Evolutionary conservation across 106 monocot species (phyloP).

Genomic region (Amphibolis antarctica): DNA sequence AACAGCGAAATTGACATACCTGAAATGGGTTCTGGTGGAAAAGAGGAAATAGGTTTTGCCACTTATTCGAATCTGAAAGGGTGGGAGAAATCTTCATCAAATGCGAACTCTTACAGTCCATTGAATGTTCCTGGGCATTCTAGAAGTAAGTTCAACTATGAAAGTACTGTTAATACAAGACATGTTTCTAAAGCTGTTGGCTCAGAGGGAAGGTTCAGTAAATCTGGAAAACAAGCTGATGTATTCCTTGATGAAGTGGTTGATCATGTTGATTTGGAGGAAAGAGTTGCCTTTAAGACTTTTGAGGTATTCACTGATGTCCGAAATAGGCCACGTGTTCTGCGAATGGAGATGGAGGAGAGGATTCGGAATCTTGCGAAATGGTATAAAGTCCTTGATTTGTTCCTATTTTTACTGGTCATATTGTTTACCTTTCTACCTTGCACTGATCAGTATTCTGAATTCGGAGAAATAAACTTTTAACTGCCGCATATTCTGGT

Average conservation of each 20-base stretch:
- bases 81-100: not conserved
- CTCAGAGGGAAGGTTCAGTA: constrained; percentile 6
- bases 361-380: constrained; percentile 76
- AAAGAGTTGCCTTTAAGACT: constrained; percentile 80
- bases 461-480: not conserved
- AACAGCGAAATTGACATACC: not conserved
- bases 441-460: not conserved
- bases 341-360: constrained; percentile 85
- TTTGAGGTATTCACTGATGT: constrained; percentile 91
- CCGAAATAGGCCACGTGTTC: constrained; percentile 70
- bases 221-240: constrained; percentile 4
- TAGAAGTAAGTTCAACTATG: constrained; percentile 5
- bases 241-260: constrained; percentile 9
- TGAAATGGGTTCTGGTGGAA: constrained; percentile 8
- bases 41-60: not conserved
- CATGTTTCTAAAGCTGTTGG: constrained; percentile 4
- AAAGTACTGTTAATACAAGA: not conserved
- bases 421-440: not conserved
- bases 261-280: constrained; percentile 30
- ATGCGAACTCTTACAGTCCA: not conserved
- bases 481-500: no score
- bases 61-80: not conserved
- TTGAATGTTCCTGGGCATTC: constrained; percentile 1
- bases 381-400: constrained; percentile 20
- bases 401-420: not conserved